Percentiles rank a stretch among this genome's conserved stretches.
Evolutionary conservation across 352 stramenopile species (phyloP).

Genomic region (Phytophthora cryptogea): DNA sequence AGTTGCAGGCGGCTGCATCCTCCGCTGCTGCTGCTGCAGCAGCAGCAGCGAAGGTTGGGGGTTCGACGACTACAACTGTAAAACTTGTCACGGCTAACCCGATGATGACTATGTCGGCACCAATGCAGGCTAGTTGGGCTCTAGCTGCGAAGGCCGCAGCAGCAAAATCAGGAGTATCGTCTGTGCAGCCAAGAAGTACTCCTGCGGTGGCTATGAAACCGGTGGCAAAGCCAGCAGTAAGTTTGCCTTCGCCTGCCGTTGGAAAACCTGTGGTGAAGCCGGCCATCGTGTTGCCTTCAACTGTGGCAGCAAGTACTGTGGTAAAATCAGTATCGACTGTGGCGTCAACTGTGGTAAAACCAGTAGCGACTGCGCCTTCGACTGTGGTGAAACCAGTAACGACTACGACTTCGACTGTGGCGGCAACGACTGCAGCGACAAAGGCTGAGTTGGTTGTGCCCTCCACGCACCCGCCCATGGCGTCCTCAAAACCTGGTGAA

Average conservation of each 20-base stretch:
- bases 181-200: background rate
- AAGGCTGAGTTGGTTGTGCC: background rate
- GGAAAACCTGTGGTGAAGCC: background rate
- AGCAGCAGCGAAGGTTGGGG: background rate
- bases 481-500: constrained; percentile 9
- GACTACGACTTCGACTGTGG: background rate
- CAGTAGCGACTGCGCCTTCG: background rate
- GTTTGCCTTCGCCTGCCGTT: background rate
- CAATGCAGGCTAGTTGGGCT: constrained; percentile 1
- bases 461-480: constrained; percentile 1
- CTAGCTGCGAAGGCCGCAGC: background rate
- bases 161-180: constrained; percentile 5
- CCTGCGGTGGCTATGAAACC: background rate
- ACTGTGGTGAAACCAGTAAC: background rate
- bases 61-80: background rate
- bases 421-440: background rate
- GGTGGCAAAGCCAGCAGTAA: constrained; percentile 1
- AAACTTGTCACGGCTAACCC: background rate
- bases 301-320: background rate
- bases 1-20: constrained; percentile 19
- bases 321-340: background rate
- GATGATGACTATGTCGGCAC: background rate
- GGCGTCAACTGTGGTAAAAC: background rate
- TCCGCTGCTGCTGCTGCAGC: constrained; percentile 6
- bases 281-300: background rate